Base-by-base conservation (phyloP, 805 yeast genomes). In the Metschnikowia shivogae region DNA sequence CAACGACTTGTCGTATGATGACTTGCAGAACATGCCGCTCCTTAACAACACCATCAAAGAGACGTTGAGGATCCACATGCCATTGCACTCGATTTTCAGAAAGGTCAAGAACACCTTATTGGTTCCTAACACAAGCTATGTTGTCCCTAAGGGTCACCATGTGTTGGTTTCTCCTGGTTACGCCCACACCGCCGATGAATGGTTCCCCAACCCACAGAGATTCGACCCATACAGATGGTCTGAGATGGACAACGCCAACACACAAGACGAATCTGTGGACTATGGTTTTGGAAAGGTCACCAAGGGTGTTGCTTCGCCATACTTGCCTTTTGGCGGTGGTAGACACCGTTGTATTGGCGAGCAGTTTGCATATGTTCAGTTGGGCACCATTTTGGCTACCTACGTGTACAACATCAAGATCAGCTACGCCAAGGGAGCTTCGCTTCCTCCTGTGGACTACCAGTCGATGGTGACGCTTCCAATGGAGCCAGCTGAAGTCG, bases 341-440 rank as follows among this genome's bases (percentile, higher is more conserved):
- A 86, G 99, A 77, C 99, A 93, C 68, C 86, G 99, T 73, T 93
- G 99, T 72, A 92, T 93, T 61, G 99, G 99, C 64, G 99, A 93
- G 70, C 98, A 92, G 65, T 93, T 93, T 71, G 99, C 99, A 22
- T 88, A 83, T 66, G 82, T 84, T 55, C 99, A 93, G 74, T 78
- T 93, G 54, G 96, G 96, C 40, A 82, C 93, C 40, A 74, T 93
- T 49, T 72, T 93, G 61, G 69, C 87, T 32, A 79, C 89, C 13
- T 86, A 74, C 63, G 76, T 92, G 29, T 85, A 83, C 66, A 81
- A 84, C 49, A 69, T 86, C 63, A 84, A 77, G 63, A 90, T 96
- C 96, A 74, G 76, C 32, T 73, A 81, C 46, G 68, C 68, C 35
- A 65, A 64, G 24, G 60, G 57, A 12, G 55, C 52, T 11, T 56